Base-by-base conservation (phyloP, 129 eudicot genomes). In the Arctium lappa region DNA sequence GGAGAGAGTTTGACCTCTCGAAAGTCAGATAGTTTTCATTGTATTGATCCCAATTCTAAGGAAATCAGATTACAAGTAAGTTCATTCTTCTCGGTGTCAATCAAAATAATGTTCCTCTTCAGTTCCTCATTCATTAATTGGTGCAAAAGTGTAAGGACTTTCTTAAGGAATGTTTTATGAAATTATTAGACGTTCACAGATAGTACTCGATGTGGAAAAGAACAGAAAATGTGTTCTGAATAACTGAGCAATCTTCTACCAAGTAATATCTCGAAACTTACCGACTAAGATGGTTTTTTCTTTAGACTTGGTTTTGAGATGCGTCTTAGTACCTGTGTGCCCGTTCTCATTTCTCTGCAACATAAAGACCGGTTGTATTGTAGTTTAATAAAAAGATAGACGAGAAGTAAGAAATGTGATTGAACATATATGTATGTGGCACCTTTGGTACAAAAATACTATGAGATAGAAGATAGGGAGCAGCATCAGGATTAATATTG, bases 371-470 rank as follows among this genome's bases (percentile, higher is more conserved):
- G 37, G 13, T 60, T 39, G 32, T 65, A 83, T 71, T 69, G 48
- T 77, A 13, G n/a, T 53, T 83, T 44, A 79, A 60, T 29, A 12
- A 60, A 16, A 78, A 74, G 60, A 36, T 29, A 16, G 3, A 30
- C 38, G 11, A 73, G 13, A 65, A 22, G 65, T 18, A 74, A 72
- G 46, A 81, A 37, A 69, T 32, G 69, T 7, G 56, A 33, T 69
- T 50, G 37, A 66, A 81, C 50, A 31, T 84, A 72, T 85, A 62
- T 69, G 33, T 29, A 40, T 72, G 75, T 60, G 36, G 76, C 82
- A 94, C 98, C 97, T 94, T 84, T 89, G 97, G 84, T 88, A 90
- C 87, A 94, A 80, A 89, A 73, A 94, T 32, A 94, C 94, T 62
- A 92, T 81, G 53, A 81, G 76, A 88, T 94, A 94, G 87, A 94